Evolutionary conservation across 768 basidiomycete species (phyloP).

Genomic region (Tricholoma furcatifolium): DNA sequence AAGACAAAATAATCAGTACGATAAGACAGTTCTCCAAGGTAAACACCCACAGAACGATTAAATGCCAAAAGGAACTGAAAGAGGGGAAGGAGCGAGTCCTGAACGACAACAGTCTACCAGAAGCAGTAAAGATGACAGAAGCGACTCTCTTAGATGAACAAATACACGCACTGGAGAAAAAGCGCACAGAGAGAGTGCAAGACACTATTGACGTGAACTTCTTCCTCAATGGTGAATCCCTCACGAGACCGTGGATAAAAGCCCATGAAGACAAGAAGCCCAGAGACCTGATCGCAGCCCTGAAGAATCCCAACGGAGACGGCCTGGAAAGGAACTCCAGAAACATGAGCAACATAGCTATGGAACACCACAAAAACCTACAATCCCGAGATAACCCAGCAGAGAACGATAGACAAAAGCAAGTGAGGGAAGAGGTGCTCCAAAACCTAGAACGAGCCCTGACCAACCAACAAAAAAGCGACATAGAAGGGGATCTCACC

Average conservation of each 20-base stretch:
- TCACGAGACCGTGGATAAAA: slow-evolving; percentile 20
- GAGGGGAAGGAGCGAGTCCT: background rate
- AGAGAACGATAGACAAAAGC: background rate
- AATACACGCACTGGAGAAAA: background rate
- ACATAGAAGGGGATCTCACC: background rate
- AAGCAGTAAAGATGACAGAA: too few relatives aligned
- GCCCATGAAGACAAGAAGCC: too few relatives aligned
- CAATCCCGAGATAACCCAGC: slow-evolving; percentile 21
- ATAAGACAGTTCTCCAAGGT: background rate
- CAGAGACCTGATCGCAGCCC: slow-evolving; percentile 14
- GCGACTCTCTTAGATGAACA: too few relatives aligned
- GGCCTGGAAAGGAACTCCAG: slow-evolving; percentile 9
- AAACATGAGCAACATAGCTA: slow-evolving; percentile 31
- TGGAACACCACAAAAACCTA: slow-evolving; percentile 26
- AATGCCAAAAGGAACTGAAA: too few relatives aligned
- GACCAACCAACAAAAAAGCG: background rate
- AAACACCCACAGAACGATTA: too few relatives aligned
- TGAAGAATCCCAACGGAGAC: background rate
- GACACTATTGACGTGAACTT: too few relatives aligned
- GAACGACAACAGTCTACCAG: too few relatives aligned
- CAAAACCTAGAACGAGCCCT: background rate
- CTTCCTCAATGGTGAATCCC: slow-evolving; percentile 16
- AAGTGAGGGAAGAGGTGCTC: background rate
- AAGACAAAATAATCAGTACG: background rate
- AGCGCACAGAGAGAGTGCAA: slow-evolving; percentile 6